Conservation (phyloP, 495 filamentous ascomycete genomes). For the Lepidopterella palustris region DNA sequence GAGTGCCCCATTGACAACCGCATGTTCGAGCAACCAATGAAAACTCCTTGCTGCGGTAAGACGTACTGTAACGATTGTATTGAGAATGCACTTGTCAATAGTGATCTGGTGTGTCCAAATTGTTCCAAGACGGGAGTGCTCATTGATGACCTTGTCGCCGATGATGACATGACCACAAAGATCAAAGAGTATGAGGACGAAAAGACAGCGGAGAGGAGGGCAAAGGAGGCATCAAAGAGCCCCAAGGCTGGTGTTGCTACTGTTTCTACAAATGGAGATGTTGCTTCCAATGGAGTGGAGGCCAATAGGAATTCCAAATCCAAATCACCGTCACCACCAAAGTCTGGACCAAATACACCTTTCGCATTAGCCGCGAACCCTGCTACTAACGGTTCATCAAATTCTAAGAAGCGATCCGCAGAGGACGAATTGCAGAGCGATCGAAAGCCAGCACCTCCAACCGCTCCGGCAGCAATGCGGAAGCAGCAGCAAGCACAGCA, state of each 20-base stretch:
- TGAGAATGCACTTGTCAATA: conserved; percentile 92
- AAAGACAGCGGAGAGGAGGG: conserved; percentile 49
- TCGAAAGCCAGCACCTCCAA: conserved; percentile 46
- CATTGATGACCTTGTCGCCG: conserved; percentile 80
- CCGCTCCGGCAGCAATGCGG: conserved; percentile 45
- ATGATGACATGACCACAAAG: conserved; percentile 69
- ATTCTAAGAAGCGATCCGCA: conserved; percentile 71
- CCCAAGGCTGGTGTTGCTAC: conserved; percentile 27
- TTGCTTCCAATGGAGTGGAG: conserved; percentile 16
- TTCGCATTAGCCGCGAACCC: conserved; percentile 12
- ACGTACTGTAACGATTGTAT: conserved; percentile 99
- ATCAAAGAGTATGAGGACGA: conserved; percentile 73
- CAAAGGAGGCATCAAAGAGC: conserved; percentile 44
- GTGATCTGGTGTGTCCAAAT: conserved; percentile 89
- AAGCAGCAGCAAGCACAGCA: conserved; percentile 26
- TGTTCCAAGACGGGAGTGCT: conserved; percentile 85
- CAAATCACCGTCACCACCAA: conserved; percentile 14
- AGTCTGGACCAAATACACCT: conserved; percentile 13
- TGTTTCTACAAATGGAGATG: conserved; percentile 18
- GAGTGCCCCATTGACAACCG: conserved; percentile 93
- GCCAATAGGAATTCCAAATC: conserved; percentile 17
- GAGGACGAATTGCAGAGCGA: conserved; percentile 63
- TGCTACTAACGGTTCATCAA: conserved; percentile 18
- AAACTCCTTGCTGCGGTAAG: conserved; percentile 94
- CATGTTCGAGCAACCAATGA: conserved; percentile 93